A percentile compares a stretch with the other conserved stretches of the same genome.
Conservation (phyloP, 1,284 basidiomycete genomes). For the Athelia sp. region DNA sequence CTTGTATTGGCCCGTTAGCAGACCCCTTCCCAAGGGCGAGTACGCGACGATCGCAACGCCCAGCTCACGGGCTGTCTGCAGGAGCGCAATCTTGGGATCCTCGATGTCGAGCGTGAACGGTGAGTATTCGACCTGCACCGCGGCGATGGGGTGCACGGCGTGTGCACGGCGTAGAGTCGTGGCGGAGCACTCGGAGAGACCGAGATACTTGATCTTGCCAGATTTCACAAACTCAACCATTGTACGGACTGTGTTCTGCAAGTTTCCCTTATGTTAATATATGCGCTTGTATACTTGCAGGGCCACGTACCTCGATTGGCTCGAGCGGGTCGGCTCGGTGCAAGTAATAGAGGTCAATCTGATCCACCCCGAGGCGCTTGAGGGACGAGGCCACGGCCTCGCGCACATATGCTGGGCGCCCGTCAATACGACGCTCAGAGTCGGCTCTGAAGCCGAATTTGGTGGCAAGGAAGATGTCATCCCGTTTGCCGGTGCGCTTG, state of each 20-base stretch:
- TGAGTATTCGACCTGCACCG: slow-evolving; percentile 48
- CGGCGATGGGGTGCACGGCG: slow-evolving; percentile 41
- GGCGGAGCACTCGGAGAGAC: slow-evolving; percentile 43
- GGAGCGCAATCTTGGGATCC: slow-evolving; percentile 29
- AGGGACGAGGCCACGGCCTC: not conserved
- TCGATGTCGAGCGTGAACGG: slow-evolving; percentile 44
- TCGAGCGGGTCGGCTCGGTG: slow-evolving; percentile 25
- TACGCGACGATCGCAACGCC: slow-evolving; percentile 34
- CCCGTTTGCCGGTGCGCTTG: slow-evolving; percentile 30
- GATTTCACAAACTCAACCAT: slow-evolving; percentile 37
- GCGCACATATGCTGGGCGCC: not conserved
- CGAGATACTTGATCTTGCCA: slow-evolving; percentile 43
- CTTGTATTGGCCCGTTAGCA: slow-evolving; percentile 38
- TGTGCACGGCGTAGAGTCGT: slow-evolving; percentile 48
- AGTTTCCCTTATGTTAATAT: not conserved
- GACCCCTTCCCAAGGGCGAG: slow-evolving; percentile 35
- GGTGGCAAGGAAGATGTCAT: slow-evolving; percentile 33
- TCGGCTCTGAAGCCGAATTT: not conserved
- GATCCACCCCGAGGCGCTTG: not conserved
- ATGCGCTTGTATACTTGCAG: not conserved
- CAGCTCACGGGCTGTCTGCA: slow-evolving; percentile 35
- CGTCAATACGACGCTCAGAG: not conserved
- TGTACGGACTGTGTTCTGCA: slow-evolving; percentile 25
- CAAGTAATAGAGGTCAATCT: not conserved
- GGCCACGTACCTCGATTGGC: slow-evolving; percentile 25